These are phyloP conservation scores for Xylaria polymorpha DNA, from an alignment of 2,329 filamentous ascomycete genomes.

Conservation along the genomic window DNA sequence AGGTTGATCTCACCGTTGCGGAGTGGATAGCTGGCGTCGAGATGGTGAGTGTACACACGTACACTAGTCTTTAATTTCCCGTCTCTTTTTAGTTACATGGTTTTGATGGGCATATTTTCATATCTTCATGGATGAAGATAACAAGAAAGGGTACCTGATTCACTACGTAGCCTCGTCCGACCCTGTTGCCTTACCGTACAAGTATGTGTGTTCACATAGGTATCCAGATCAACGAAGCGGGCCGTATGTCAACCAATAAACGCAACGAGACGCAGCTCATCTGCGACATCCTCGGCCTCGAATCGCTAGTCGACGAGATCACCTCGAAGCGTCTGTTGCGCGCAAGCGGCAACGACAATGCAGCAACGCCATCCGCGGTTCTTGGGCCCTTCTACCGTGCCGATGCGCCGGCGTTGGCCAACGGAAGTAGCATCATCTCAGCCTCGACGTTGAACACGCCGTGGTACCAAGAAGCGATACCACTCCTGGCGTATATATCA, in stretches of 20 bases:
- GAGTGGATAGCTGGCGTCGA: constrained; percentile 80
- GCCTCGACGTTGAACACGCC: constrained; percentile 56
- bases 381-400: constrained; percentile 87
- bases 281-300: constrained; percentile 76
- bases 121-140: neutral
- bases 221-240: constrained; percentile 71
- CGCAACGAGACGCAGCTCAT: constrained; percentile 76
- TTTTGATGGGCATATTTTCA: neutral
- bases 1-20: constrained; percentile 81
- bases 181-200: neutral
- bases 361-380: constrained; percentile 78
- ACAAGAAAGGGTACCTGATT: neutral
- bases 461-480: constrained; percentile 48
- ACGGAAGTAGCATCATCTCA: constrained; percentile 73
- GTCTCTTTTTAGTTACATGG: neutral
- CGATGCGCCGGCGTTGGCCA: constrained; percentile 75
- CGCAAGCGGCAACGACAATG: constrained; percentile 68
- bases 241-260: constrained; percentile 69
- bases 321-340: constrained; percentile 69
- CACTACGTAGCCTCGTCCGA: neutral
- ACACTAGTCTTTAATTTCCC: neutral
- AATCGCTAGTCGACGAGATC: constrained; percentile 85
- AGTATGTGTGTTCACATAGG: constrained; percentile 14
- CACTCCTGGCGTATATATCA: constrained; percentile 65
- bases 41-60: constrained; percentile 55